Evolutionary conservation across 2,329 filamentous ascomycete genomes (phyloP).

Genomic region (Xylaria multiplex): DNA sequence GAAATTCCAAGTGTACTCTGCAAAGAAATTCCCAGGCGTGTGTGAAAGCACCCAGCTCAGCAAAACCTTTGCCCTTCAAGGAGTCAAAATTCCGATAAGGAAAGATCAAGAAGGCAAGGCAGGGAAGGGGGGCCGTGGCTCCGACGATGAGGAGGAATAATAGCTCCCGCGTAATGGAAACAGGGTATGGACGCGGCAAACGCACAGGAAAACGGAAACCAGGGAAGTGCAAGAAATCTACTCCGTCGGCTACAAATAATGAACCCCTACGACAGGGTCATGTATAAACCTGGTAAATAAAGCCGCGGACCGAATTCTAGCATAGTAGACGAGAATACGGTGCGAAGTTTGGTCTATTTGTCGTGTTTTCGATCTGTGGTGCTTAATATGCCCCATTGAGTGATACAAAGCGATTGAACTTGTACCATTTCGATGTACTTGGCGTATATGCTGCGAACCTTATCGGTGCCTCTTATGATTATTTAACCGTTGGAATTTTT

Average conservation of each 20-base stretch:
- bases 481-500: background rate
- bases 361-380: conserved; percentile 1
- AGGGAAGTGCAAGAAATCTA: background rate
- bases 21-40: conserved; percentile 98
- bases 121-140: conserved; percentile 53
- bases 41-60: conserved; percentile 92
- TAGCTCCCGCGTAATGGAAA: background rate
- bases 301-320: conserved; percentile 26
- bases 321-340: conserved; percentile 27
- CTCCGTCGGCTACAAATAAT: background rate
- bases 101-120: conserved; percentile 72
- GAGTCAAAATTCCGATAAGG: conserved; percentile 95
- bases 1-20: conserved; percentile 91
- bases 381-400: conserved; percentile 3
- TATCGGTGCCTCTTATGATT: background rate
- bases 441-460: background rate
- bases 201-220: background rate
- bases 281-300: conserved; percentile 9
- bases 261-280: background rate
- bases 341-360: conserved; percentile 20
- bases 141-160: conserved; percentile 64
- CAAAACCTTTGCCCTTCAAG: conserved; percentile 91
- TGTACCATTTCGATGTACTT: conserved; percentile 3
- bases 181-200: background rate
- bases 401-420: conserved; percentile 31